Base-by-base conservation (phyloP, 2,329 filamentous ascomycete genomes). In the Pseudogymnoascus sp. region DNA sequence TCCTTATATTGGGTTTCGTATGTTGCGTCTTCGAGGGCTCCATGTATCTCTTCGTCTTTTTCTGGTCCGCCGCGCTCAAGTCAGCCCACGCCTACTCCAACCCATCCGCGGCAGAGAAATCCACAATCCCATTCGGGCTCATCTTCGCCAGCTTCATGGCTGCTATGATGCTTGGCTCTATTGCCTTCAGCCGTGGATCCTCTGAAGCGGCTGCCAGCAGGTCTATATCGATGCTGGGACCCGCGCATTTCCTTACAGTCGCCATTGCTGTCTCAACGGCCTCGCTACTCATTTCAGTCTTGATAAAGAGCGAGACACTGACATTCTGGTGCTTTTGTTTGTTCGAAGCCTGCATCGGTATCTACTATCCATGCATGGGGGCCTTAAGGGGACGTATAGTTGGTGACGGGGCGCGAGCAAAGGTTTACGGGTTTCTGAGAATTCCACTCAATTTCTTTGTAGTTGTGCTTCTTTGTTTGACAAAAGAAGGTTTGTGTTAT, bases 21-120 rank as follows among this genome's bases (percentile, higher is more conserved):
- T 80, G 80, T 3, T 82, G 78, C 62, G 77, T 83, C 68, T 84
- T 85, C 66, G 83, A 86, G 71, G 82, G 82, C 18, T 77, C 80
- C 28, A 82, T 85, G 75, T 85, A 85, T 67, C 75, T 86, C 9
- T 85, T 85, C 67, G 80, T 86, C 61, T 85, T 84, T 70, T 84
- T 83, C 73, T 85, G 82, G 78, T 80, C 81, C 0, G 78, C 81
- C 1, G 78, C 81, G 2, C 71, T 86, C n/a, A 78, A 75, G 63
- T 72, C 74, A 12, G 72, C 75, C 9, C 74, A 75, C 39, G 76
- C 78, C 61, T 78, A 80, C 63, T 72, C 77, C 59, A 39, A 58
- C 57, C 33, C 50, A 8, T 11, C 39, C 58, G 4, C 59, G 57
- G 11, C 57, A 71, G 53, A 58, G 30, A 22, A 28, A 50, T 74